Conservation (phyloP, 2,329 filamentous ascomycete genomes). For the Penicillium sp. region DNA sequence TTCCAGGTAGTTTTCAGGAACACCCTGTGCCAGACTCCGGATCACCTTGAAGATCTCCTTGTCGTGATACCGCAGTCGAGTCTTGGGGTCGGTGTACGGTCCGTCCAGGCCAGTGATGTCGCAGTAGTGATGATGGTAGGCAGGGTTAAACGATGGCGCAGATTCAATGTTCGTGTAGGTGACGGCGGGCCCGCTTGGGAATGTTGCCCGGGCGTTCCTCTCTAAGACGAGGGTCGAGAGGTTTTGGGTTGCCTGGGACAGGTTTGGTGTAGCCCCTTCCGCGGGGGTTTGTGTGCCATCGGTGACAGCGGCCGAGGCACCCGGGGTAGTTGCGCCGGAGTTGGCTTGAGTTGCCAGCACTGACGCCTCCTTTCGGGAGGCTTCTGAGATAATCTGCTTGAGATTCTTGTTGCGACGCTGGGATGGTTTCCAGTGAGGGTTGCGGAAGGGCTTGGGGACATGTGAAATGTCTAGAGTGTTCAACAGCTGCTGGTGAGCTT, state of each 20-base stretch:
- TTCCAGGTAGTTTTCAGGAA: conserved; percentile 84
- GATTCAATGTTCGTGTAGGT: conserved; percentile 98
- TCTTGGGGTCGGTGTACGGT: conserved; percentile 92
- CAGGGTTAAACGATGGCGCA: conserved; percentile 75
- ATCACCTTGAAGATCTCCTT: conserved; percentile 86
- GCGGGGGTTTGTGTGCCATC: conserved; percentile 49
- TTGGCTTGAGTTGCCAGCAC: conserved; percentile 78
- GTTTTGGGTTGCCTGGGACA: conserved; percentile 84
- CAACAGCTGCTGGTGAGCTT: conserved; percentile 81
- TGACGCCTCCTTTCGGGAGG: conserved; percentile 84
- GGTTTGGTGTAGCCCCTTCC: conserved; percentile 56
- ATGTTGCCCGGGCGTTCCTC: conserved; percentile 59
- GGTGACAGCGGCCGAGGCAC: conserved; percentile 34
- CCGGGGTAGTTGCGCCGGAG: conserved; percentile 73
- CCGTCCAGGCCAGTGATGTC: conserved; percentile 92
- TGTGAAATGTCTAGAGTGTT: conserved; percentile 89
- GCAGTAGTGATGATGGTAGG: conserved; percentile 84
- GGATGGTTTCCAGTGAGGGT: conserved; percentile 83
- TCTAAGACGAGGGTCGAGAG: conserved; percentile 85
- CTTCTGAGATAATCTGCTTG: conserved; percentile 91
- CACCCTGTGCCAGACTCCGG: conserved; percentile 73
- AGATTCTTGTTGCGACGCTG: conserved; percentile 98
- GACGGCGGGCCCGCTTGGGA: conserved; percentile 63
- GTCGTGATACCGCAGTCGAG: conserved; percentile 86
- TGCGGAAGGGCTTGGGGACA: conserved; percentile 85